These are phyloP conservation scores for Komagataea norvegica DNA, from an alignment of 1,139 yeast genomes.

Conservation along the genomic window DNA sequence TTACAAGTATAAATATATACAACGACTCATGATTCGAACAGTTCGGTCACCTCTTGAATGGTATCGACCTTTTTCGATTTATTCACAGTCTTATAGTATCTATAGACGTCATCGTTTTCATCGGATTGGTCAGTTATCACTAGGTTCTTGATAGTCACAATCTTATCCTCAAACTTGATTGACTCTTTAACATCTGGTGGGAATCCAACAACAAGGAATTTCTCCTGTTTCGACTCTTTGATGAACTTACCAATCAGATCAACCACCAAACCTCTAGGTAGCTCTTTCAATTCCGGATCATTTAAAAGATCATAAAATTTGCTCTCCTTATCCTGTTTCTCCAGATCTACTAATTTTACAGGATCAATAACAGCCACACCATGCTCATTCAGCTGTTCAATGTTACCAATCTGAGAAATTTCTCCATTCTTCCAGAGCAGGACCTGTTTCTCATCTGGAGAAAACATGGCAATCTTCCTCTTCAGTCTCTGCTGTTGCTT, in stretches of 20 bases:
- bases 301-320: constrained; percentile 37
- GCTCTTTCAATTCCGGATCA: constrained; percentile 29
- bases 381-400: constrained; percentile 4
- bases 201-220: constrained; percentile 45
- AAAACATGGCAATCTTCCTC: constrained; percentile 21
- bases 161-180: constrained; percentile 34
- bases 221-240: constrained; percentile 33
- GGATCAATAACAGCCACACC: constrained; percentile 22
- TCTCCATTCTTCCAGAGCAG: constrained; percentile 13
- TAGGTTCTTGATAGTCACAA: constrained; percentile 37
- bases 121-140: constrained; percentile 19
- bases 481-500: constrained; percentile 25
- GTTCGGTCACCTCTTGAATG: constrained; percentile 19
- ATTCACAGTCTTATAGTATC: constrained; percentile 54
- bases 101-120: constrained; percentile 34
- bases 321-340: constrained; percentile 27
- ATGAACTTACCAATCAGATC: constrained; percentile 49
- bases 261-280: constrained; percentile 54
- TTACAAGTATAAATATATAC: neutral
- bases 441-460: constrained; percentile 22
- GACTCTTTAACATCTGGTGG: constrained; percentile 58
- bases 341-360: constrained; percentile 15
- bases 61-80: constrained; percentile 29
- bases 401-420: constrained; percentile 1
- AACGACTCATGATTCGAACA: constrained; percentile 1